Conservation (phyloP, 2,329 filamentous ascomycete species). For the Didymella pomorum region DNA sequence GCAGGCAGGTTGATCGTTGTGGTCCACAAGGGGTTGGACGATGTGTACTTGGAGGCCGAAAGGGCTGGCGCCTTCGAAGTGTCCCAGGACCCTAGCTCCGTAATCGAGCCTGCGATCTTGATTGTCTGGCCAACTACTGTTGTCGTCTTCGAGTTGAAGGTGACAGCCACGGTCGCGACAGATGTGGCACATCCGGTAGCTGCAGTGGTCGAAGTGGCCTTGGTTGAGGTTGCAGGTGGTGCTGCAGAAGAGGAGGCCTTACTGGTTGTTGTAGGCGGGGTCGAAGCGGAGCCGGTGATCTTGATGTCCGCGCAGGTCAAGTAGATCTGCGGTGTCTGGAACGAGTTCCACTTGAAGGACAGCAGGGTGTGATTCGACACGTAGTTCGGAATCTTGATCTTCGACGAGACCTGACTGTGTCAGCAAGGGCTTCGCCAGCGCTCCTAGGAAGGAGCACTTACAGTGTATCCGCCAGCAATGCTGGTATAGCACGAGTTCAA, state of each 20-base stretch:
- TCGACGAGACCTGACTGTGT: slow-evolving; percentile 24
- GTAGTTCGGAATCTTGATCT: slow-evolving; percentile 47
- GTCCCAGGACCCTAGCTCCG: slow-evolving; percentile 57
- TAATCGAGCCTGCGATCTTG: slow-evolving; percentile 55
- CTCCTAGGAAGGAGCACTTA: slow-evolving; percentile 18
- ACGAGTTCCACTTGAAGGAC: slow-evolving; percentile 46
- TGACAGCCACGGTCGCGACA: slow-evolving; percentile 46
- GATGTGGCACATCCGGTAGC: slow-evolving; percentile 35
- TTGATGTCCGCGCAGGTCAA: slow-evolving; percentile 46
- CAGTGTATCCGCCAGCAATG: slow-evolving; percentile 47
- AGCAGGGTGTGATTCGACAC: slow-evolving; percentile 43
- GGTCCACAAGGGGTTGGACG: slow-evolving; percentile 57
- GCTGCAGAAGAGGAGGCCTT: slow-evolving; percentile 19
- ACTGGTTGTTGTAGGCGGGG: slow-evolving; percentile 28
- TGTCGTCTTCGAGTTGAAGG: slow-evolving; percentile 57
- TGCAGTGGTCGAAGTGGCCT: slow-evolving; percentile 23
- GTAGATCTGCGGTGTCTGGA: slow-evolving; percentile 46
- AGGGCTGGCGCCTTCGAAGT: slow-evolving; percentile 52
- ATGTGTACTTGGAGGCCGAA: slow-evolving; percentile 54
- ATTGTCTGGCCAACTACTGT: slow-evolving; percentile 61
- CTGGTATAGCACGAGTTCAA: slow-evolving; percentile 46
- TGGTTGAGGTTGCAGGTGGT: slow-evolving; percentile 17
- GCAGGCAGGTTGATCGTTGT: slow-evolving; percentile 52
- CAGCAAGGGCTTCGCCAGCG: neutral
- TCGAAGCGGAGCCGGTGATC: slow-evolving; percentile 30